These are phyloP conservation scores for Apiotrichum montevideense DNA, from an alignment of 1,284 basidiomycete species.

Conservation along the genomic window DNA sequence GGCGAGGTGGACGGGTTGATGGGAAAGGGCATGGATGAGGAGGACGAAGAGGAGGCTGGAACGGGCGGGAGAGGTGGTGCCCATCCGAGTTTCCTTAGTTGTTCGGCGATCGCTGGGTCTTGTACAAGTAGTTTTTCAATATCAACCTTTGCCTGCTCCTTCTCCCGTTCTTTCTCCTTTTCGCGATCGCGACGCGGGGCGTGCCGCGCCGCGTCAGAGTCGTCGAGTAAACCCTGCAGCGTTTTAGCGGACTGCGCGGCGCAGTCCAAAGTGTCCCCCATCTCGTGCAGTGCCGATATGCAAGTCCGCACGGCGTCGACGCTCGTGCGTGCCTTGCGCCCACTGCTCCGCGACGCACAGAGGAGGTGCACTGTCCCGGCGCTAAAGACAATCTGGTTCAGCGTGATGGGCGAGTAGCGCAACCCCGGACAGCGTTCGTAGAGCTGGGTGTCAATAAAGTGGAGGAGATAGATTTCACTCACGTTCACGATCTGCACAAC, in stretches of 20 bases:
- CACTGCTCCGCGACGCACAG: conserved; percentile 17
- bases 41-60: not conserved
- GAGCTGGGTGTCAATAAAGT: conserved; percentile 5
- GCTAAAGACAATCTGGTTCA: conserved; percentile 29
- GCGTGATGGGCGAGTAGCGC: conserved; percentile 28
- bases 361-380: conserved; percentile 33
- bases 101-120: conserved; percentile 13
- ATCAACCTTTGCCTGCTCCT: not conserved
- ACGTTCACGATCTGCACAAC: conserved; percentile 20
- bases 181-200: no score
- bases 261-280: conserved; percentile 18
- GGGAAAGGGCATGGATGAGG: not conserved
- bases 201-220: conserved; percentile 3
- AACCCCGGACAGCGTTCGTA: conserved; percentile 26
- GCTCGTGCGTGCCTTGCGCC: conserved; percentile 9
- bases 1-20: not conserved
- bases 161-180: not conserved
- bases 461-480: not conserved
- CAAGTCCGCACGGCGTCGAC: conserved; percentile 17
- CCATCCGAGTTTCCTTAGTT: conserved; percentile 19
- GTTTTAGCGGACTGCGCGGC: conserved; percentile 7
- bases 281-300: conserved; percentile 17
- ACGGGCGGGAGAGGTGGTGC: conserved; percentile 7
- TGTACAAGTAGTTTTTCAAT: conserved; percentile 10
- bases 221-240: conserved; percentile 11